Evolutionary conservation across 1,284 basidiomycete genomes (phyloP), one percentile per base, ranked within the genome.

Genomic region (Pseudomicrostroma phylloplanum): DNA sequence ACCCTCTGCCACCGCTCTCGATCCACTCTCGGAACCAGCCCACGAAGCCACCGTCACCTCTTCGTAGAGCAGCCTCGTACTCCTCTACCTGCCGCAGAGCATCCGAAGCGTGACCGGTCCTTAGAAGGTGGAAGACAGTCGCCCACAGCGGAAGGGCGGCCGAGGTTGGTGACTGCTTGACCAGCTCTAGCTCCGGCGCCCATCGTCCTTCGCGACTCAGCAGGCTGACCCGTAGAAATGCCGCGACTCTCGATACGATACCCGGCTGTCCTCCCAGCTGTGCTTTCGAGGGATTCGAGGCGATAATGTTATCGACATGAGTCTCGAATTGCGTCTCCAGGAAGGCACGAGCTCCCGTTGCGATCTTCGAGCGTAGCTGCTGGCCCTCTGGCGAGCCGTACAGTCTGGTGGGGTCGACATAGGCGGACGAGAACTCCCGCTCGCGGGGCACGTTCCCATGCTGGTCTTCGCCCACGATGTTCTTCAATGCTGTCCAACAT

Each of bases 201-300:
- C 77, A 79, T 23, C 67, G 59, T 13, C 70, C 67, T 36, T 76
- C 69, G n/a, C 66, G 67, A 55, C 64, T 71, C 55, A 70, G 68
- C 54, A 73, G 69, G 25, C 70, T 66, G 7, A 74, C 74, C 12
- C 76, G 72, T 23, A 77, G 61, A 58, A 76, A 78, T 4, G 75
- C 76, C 11, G 66, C 63, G 41, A 96, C 87, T 78, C 90, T 92
- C 82, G 96, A 96, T 21, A 87, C 83, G 13, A 92, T 84, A 60
- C 89, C 91, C 0, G 94, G 96, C 61, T 92, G 88, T 39, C 94
- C 94, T 30, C 96, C 96, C 2, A 97, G 83, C 55, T 86, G 84
- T 1, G 94, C 94, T 72, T 96, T 89, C 61, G 86, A 84, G 0
- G 92, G 90, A 25, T 90, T 83, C 9, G 89, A 84, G 61, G 89